Evolutionary conservation across 345 rosid species (phyloP), one percentile per base, ranked within the genome.

Genomic region (Corymbia maculata): DNA sequence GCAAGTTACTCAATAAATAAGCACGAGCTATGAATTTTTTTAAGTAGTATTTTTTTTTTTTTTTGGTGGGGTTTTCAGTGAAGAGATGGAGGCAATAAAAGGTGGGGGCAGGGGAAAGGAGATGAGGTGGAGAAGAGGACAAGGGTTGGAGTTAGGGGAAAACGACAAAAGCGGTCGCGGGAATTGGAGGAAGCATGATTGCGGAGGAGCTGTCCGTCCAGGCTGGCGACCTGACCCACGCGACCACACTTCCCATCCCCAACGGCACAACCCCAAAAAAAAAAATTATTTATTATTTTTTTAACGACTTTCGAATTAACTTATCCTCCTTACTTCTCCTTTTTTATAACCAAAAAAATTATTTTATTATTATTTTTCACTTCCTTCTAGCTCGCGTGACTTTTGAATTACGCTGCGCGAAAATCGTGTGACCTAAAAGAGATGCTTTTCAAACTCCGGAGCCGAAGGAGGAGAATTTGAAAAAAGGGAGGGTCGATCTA

Each of bases 171-270:
- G 44, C 36, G 79, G 80, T 88, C 50, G 85, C 86, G 87, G 79
- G 88, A 89, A 90, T 55, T 84, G 85, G 89, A 88, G 90, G 66
- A 87, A 19, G 24, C 80, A 89, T 86, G 85, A 89, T 68, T 86
- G 89, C 87, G 61, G 87, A 82, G 86, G 86, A 86, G 86, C 87
- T 87, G 89, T 85, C 89, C n/a, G 86, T 92, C 92, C 93, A 92
- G 94, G 85, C 92, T 93, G 93, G 87, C 80, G 64, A 89, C 53
- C 86, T 88, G 91, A 42, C 75, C 32, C 44, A 68, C 52, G 53
- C 55, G 89, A 91, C 85, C 36, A 5, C 12, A 36, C 42, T 36
- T 32, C 44, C 79, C 68, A 61, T 61, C 47, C 13, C 47, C 82
- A 70, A 70, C 82, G 82, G 82, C 82, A 70, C 13, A 4, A 5